Percentiles rank a stretch among this genome's conserved stretches.
Conservation (phyloP, 768 basidiomycete species). For the Suillus discolor region DNA sequence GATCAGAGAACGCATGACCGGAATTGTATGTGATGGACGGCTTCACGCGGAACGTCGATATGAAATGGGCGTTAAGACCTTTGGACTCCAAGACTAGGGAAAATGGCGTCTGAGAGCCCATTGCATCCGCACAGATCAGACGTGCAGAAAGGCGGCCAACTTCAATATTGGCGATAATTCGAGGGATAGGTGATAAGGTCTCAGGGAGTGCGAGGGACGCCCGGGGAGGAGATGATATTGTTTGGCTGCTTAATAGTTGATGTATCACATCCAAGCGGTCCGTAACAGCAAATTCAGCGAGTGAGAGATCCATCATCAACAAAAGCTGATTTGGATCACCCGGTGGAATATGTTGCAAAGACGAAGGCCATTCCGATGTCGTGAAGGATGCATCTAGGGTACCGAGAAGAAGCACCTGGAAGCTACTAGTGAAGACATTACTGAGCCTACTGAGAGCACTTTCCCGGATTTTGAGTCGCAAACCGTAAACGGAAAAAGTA, state of each 20-base stretch:
- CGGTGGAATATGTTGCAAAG: conserved; percentile 53
- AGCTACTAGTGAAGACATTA: conserved; percentile 30
- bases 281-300: conserved; percentile 50
- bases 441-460: conserved; percentile 49
- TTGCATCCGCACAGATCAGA: conserved; percentile 48
- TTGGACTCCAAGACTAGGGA: conserved; percentile 59
- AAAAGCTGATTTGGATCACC: conserved; percentile 64
- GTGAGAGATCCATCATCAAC: conserved; percentile 46
- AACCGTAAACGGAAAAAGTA: conserved; percentile 43
- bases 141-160: conserved; percentile 53
- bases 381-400: conserved; percentile 35
- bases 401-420: conserved; percentile 38
- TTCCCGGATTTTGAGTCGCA: conserved; percentile 45
- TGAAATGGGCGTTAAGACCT: conserved; percentile 46
- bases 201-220: conserved; percentile 29
- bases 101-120: conserved; percentile 43
- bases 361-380: conserved; percentile 62
- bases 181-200: conserved; percentile 47
- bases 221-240: conserved; percentile 21
- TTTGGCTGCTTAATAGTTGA: conserved; percentile 33
- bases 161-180: conserved; percentile 47
- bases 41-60: conserved; percentile 44
- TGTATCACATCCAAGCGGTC: conserved; percentile 58
- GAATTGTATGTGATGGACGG: conserved; percentile 16
- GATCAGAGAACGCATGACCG: conserved; percentile 27